Percentiles rank a stretch among this genome's conserved stretches.
Evolutionary conservation across 2,329 filamentous ascomycete genomes (phyloP).

Genomic region (Ascochyta rabiei): DNA sequence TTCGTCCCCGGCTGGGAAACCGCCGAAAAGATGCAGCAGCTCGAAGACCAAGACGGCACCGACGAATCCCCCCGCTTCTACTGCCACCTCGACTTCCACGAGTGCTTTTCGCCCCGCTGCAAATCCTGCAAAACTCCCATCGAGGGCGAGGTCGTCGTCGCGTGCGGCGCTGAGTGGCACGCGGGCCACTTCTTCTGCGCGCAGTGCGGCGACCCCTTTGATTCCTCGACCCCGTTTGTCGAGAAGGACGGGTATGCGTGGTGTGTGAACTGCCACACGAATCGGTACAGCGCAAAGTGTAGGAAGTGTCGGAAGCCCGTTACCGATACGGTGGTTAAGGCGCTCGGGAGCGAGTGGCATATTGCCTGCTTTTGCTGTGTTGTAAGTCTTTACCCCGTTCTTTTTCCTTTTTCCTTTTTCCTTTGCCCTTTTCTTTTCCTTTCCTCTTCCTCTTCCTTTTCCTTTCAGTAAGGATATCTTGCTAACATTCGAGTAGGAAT

Average conservation of each 20-base stretch:
- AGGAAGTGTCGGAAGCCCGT: conserved; percentile 82
- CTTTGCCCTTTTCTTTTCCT: too few relatives aligned
- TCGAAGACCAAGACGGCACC: conserved; percentile 65
- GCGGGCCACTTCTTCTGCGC: conserved; percentile 98
- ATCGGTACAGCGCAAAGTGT: conserved; percentile 88
- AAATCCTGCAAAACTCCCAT: conserved; percentile 97
- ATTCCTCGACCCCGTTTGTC: conserved; percentile 76
- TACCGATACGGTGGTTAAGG: conserved; percentile 86
- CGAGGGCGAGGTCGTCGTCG: conserved; percentile 90
- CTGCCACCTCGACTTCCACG: conserved; percentile 98
- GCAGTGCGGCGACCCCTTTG: conserved; percentile 87
- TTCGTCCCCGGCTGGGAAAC: conserved; percentile 50
- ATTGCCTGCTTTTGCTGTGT: conserved; percentile 86
- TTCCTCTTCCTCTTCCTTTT: too few relatives aligned
- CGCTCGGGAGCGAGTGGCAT: conserved; percentile 92
- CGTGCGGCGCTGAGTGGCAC: conserved; percentile 95
- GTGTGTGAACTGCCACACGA: conserved; percentile 92
- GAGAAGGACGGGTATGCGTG: conserved; percentile 98
- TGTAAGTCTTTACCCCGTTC: conserved; percentile 44
- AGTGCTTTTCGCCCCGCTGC: conserved; percentile 89
- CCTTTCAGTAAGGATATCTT: too few relatives aligned
- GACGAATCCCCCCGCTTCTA: conserved; percentile 80
- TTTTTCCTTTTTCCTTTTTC: too few relatives aligned
- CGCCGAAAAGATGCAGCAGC: conserved; percentile 62
- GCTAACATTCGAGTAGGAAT: conserved; percentile 54